These are phyloP conservation scores for Pseudopediastrum boryanum DNA, from an alignment of 139 green algal genomes.

Conservation along the genomic window DNA sequence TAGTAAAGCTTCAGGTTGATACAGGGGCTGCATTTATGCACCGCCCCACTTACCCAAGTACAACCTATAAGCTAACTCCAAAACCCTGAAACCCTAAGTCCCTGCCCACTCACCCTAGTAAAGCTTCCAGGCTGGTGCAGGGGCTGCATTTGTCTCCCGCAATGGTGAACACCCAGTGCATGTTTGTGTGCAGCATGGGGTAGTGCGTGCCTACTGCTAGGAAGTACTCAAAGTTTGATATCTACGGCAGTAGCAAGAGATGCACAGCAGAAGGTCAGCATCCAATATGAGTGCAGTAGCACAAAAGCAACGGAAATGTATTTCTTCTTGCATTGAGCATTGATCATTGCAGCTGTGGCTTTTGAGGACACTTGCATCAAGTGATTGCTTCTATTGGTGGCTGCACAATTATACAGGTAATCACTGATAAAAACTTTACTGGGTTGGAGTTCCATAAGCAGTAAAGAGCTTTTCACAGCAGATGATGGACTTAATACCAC, in stretches of 20 bases:
- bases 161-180: slow-evolving; percentile 54
- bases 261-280: neutral
- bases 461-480: too few relatives aligned
- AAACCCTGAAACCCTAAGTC: neutral
- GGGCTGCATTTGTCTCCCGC: slow-evolving; percentile 62
- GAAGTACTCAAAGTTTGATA: slow-evolving; percentile 73
- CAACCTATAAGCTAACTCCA: neutral
- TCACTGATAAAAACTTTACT: too few relatives aligned
- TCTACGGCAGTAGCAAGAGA: neutral
- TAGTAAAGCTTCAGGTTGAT: neutral
- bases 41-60: neutral
- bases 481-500: too few relatives aligned
- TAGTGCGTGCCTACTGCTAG: slow-evolving; percentile 53
- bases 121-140: slow-evolving; percentile 51
- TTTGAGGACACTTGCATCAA: neutral
- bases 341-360: neutral
- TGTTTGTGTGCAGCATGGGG: neutral
- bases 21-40: slow-evolving; percentile 46
- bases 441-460: too few relatives aligned
- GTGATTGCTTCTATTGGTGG: neutral
- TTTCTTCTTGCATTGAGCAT: too few relatives aligned
- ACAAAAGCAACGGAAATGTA: neutral
- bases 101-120: slow-evolving; percentile 33
- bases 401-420: neutral
- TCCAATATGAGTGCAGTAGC: neutral